Conservation (phyloP, 2,329 filamentous ascomycete genomes). For the Hypoxylon rubiginosum region DNA sequence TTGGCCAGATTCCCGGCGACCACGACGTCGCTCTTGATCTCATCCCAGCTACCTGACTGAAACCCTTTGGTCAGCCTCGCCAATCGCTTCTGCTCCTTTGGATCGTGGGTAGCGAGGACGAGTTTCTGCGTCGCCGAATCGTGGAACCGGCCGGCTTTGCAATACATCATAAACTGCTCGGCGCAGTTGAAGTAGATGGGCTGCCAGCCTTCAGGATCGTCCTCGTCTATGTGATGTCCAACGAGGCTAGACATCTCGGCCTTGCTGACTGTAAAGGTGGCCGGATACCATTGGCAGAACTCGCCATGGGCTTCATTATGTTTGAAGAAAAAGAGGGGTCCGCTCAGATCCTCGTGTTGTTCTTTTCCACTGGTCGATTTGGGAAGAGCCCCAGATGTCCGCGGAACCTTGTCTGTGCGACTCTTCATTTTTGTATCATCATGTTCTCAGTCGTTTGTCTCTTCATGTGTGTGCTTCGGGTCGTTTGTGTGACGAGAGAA, state of each 20-base stretch:
- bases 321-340: slow-evolving; percentile 21
- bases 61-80: slow-evolving; percentile 49
- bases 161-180: slow-evolving; percentile 60
- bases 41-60: slow-evolving; percentile 49
- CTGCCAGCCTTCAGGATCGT: slow-evolving; percentile 29
- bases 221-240: slow-evolving; percentile 42
- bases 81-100: slow-evolving; percentile 51
- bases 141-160: slow-evolving; percentile 55
- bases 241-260: slow-evolving; percentile 48
- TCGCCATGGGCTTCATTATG: slow-evolving; percentile 19
- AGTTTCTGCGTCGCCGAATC: slow-evolving; percentile 45
- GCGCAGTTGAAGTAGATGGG: slow-evolving; percentile 53
- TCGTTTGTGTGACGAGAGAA: background rate
- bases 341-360: background rate
- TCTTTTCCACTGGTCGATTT: background rate
- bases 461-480: background rate
- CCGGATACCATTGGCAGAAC: slow-evolving; percentile 21
- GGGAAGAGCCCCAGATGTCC: background rate
- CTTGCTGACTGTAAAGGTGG: slow-evolving; percentile 38
- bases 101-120: slow-evolving; percentile 46
- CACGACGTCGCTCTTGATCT: slow-evolving; percentile 51
- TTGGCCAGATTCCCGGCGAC: slow-evolving; percentile 53
- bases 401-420: background rate
- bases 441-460: background rate
- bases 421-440: background rate